These are phyloP conservation scores for Pseudonitzschia delicatissima DNA, from an alignment of 108 stramenopile genomes.

Conservation along the genomic window DNA sequence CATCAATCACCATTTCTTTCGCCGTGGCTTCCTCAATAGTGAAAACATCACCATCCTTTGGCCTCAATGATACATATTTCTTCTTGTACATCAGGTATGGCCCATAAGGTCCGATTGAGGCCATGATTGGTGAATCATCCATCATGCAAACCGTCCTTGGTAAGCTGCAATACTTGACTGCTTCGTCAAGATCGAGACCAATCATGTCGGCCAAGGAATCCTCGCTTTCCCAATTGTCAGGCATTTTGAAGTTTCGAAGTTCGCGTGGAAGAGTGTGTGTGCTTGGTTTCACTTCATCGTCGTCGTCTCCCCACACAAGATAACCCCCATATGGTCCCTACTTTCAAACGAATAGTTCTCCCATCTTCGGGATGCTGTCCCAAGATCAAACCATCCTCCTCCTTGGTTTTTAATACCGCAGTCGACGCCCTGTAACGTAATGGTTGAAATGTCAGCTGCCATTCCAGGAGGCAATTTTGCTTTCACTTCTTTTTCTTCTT, in stretches of 20 bases:
- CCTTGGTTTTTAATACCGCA: constrained; percentile 34
- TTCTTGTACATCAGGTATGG: constrained; percentile 64
- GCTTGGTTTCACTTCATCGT: constrained; percentile 42
- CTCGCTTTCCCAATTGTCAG: constrained; percentile 9
- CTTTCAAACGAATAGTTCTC: constrained; percentile 40
- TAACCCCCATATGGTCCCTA: constrained; percentile 52
- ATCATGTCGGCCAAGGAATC: constrained; percentile 13
- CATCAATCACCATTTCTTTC: constrained; percentile 39
- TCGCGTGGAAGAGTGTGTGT: constrained; percentile 53
- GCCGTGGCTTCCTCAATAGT: constrained; percentile 40
- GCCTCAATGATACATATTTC: constrained; percentile 36
- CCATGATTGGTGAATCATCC: constrained; percentile 42
- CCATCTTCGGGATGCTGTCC: constrained; percentile 47
- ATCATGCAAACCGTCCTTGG: constrained; percentile 41
- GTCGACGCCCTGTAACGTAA: constrained; percentile 30
- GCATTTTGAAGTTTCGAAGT: constrained; percentile 36
- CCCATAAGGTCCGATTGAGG: constrained; percentile 58
- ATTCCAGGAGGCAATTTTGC: constrained; percentile 51
- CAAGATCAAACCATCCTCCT: constrained; percentile 38
- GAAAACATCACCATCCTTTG: constrained; percentile 47
- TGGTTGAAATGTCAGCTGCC: constrained; percentile 50
- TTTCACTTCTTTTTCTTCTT: constrained; percentile 27
- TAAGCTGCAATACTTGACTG: constrained; percentile 42
- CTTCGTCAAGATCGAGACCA: constrained; percentile 48
- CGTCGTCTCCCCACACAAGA: constrained; percentile 60